phyloP scores from a whole-genome alignment of 495 filamentous ascomycete genomes.

The Penicilliopsis zonata region DNA sequence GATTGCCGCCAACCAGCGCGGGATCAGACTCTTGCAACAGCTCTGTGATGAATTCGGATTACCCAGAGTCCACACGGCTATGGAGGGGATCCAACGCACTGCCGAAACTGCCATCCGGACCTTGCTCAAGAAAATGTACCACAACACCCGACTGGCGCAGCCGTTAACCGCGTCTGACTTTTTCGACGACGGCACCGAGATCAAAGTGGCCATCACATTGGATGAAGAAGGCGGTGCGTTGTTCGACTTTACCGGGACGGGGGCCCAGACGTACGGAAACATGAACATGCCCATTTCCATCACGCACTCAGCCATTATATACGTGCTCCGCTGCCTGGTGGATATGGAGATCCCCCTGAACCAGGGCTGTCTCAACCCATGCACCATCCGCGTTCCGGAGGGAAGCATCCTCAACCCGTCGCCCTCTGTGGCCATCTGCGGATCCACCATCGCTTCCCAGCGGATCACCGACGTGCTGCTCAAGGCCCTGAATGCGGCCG shows the following conservation, averaged over 20 bases:
- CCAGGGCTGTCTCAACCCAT: conserved; percentile 81
- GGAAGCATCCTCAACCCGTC: conserved; percentile 72
- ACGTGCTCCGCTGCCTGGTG: conserved; percentile 81
- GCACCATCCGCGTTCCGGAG: conserved; percentile 68
- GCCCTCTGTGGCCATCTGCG: conserved; percentile 18
- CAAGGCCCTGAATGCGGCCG: conserved; percentile 71
- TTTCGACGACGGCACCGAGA: conserved; percentile 69
- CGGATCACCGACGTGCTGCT: conserved; percentile 86
- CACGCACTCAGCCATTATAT: conserved; percentile 88
- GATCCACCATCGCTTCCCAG: conserved; percentile 57
- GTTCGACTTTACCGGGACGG: conserved; percentile 69
- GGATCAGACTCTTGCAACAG: conserved; percentile 61
- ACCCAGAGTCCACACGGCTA: conserved; percentile 83
- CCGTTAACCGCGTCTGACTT: conserved; percentile 67
- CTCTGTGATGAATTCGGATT: conserved; percentile 88
- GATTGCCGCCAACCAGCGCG: conserved; percentile 90
- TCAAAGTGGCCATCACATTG: conserved; percentile 59
- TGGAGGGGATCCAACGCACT: conserved; percentile 84
- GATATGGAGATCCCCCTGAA: conserved; percentile 87
- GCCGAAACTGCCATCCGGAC: conserved; percentile 72
- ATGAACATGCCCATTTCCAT: conserved; percentile 89
- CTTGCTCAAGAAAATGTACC: conserved; percentile 64
- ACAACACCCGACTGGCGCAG: conserved; percentile 52
- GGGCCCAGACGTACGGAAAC: conserved; percentile 77
- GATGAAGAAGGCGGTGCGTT: conserved; percentile 65